Base-by-base conservation (phyloP, 768 basidiomycete species). In the Auriculariales sp. region DNA sequence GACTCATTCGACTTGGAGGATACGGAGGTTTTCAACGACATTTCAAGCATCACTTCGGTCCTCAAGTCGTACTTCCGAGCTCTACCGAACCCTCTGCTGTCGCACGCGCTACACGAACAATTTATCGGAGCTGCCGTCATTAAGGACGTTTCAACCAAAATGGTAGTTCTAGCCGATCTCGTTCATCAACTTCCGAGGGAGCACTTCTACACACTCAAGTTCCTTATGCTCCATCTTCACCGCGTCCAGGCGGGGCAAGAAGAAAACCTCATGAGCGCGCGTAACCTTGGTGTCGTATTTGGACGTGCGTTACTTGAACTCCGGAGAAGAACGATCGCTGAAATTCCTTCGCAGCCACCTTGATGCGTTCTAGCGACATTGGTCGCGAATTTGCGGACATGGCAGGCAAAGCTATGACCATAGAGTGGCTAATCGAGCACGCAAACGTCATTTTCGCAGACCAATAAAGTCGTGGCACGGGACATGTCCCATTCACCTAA, bases 251-350 rank as follows among this genome's bases (percentile, higher is more conserved):
- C 79, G 51, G 72, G 71, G 29, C 75, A 75, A 49, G 77, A 82
- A 34, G 71, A 67, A 45, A 99, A 99, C 65, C 71, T 91, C 48
- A 99, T 99, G 95, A 89, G 79, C 46, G 83, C 90, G 2, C 76
- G 92, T 54, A 99, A 98, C 59, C 68, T 99, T 19, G 95, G 95
- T 4, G 92, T 98, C 28, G 93, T 99, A 34, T 97, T 98, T 65
- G 95, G 95, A 57, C 95, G 94, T 98, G 64, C 67, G 94, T 80
- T 12, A 29, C 28, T 53, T 42, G 24, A 17, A 35, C 28, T 6
- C 7, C 15, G 11, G 6, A 46, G 22, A 10, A 36, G 51, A 24
- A 55, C 52, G 24, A 44, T 29, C 10, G 39, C n/a, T 57, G 4
- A 12, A 49, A 48, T 60, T 25, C 6, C 14, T 10, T 24, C 45